Base-by-base conservation (phyloP, 164 flowering plant species). In the Buxus sempervirens region DNA sequence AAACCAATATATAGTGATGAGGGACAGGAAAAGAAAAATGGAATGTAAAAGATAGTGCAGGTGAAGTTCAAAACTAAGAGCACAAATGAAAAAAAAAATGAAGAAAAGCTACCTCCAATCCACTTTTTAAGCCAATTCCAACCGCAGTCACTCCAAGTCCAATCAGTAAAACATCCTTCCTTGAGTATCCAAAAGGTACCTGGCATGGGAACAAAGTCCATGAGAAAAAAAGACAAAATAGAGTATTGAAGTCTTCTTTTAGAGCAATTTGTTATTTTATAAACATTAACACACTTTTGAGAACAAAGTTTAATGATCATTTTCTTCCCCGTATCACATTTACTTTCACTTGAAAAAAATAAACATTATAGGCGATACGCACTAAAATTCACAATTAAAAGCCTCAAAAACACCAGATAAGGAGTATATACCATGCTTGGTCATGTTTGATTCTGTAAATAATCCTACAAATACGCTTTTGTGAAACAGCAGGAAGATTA, bases 91-190 rank as follows among this genome's bases (percentile, higher is more conserved):
- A n/a, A 26, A 64, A 14, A n/a, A 7, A 48, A n/a, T 48, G 19
- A 24, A 41, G 18, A 9, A 21, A 65, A 10, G 53, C 51, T 85
- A 88, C 98, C 91, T 94, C 98, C 73, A 94, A 72, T 70, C 98
- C 96, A 77, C 86, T 85, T 78, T 94, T 84, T 67, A 91, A 75
- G 60, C 84, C 96, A 69, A 84, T 10, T 12, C 98, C 98, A 57
- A 77, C 9, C 62, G 80, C 76, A 28, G 93, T 90, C 12, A 91
- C 79, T 72, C 97, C 97, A 56, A 91, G 49, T 45, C 98, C 98
- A 64, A 91, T 91, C 76, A 90, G 70, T 68, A 94, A 41, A 67
- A 91, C 97, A 82, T 94, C 98, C 74, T 94, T 91, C 80, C 98
- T 84, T 41, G 90, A 66, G 77, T 94, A 87, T 65, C 98, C 98